Conservation (phyloP, 1,139 yeast genomes). For the Saccharomycopsis hybrid region DNA sequence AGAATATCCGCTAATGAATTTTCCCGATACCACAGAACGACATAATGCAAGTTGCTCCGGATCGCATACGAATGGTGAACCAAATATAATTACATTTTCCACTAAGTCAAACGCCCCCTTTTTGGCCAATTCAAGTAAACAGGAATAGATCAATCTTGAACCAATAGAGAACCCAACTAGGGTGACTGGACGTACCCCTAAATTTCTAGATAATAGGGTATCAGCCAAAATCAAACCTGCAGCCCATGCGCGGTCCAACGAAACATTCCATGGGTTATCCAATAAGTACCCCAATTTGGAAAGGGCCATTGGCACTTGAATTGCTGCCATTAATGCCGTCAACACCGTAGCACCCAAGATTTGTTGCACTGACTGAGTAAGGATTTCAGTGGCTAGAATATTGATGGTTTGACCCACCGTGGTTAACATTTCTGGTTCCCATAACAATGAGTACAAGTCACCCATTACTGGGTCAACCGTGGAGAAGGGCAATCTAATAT, state of each 20-base stretch:
- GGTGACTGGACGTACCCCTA: constrained; percentile 91
- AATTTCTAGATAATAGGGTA: constrained; percentile 74
- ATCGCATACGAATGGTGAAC: constrained; percentile 81
- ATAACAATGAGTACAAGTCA: constrained; percentile 78
- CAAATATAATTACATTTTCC: constrained; percentile 83
- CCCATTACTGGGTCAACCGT: constrained; percentile 98
- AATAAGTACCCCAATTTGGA: constrained; percentile 83
- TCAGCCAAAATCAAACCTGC: constrained; percentile 93
- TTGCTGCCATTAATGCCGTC: constrained; percentile 92
- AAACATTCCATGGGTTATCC: constrained; percentile 98
- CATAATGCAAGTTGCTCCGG: constrained; percentile 74
- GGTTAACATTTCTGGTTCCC: constrained; percentile 98
- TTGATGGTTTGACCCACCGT: constrained; percentile 95
- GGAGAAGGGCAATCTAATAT: constrained; percentile 91
- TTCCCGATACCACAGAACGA: constrained; percentile 83
- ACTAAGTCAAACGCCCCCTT: constrained; percentile 83
- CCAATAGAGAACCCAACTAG: constrained; percentile 93
- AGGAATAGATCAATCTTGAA: constrained; percentile 86
- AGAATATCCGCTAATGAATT: constrained; percentile 85
- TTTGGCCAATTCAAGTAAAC: constrained; percentile 79
- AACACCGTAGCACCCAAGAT: constrained; percentile 87
- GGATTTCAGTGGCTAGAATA: constrained; percentile 88
- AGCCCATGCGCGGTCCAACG: constrained; percentile 94
- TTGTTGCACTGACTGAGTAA: constrained; percentile 91
- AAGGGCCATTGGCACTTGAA: constrained; percentile 87